A percentile compares a stretch with the other conserved stretches of the same genome.
Conservation (phyloP, 148 eudicot genomes). For the Vaccinium macrocarpon region DNA sequence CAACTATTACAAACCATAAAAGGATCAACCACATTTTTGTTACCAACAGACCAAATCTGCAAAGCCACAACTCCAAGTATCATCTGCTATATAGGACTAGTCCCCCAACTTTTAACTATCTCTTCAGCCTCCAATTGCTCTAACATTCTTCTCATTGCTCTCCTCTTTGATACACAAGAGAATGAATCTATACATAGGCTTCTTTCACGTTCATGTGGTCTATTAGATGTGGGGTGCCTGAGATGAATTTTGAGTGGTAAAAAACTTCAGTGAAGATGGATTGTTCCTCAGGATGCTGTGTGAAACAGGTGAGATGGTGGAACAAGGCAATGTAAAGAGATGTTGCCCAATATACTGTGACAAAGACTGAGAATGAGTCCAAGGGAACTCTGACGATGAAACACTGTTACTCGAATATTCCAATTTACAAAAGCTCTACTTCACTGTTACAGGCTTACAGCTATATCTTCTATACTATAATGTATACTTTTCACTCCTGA, state of each 20-base stretch:
- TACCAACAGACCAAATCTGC: not conserved
- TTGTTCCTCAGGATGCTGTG: too few relatives aligned
- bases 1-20: not conserved
- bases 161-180: not conserved
- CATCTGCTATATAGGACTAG: not conserved
- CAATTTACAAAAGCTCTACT: not conserved
- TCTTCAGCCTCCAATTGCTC: not conserved
- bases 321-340: too few relatives aligned
- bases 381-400: not conserved
- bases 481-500: not conserved
- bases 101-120: not conserved
- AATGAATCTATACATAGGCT: not conserved
- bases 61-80: not conserved
- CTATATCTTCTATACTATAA: not conserved
- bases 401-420: not conserved
- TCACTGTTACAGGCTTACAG: not conserved
- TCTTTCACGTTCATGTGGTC: not conserved
- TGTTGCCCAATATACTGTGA: too few relatives aligned
- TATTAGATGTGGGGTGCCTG: not conserved
- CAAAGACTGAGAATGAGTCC: not conserved
- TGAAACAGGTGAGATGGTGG: too few relatives aligned
- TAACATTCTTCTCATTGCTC: not conserved
- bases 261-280: too few relatives aligned
- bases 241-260: not conserved
- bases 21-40: not conserved